These are phyloP conservation scores for Sclerotinia sclerotiorum DNA, from an alignment of 2,329 filamentous ascomycete genomes.

Conservation along the genomic window DNA sequence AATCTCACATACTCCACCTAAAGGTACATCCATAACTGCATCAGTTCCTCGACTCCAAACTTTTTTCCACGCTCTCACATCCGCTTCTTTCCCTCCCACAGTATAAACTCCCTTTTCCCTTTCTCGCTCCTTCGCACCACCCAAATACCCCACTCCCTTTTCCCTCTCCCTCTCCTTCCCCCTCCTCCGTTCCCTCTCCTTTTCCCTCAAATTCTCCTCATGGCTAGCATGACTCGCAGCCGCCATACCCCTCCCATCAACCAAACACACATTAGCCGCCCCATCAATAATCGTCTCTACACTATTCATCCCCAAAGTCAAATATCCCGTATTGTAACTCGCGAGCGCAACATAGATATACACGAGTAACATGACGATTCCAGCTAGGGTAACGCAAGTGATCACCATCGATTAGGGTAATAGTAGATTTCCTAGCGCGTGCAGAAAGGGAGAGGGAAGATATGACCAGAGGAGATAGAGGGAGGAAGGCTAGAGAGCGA, in stretches of 20 bases:
- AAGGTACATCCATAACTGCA: constrained; percentile 93
- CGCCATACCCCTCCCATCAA: constrained; percentile 64
- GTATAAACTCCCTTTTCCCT: constrained; percentile 35
- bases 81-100: constrained; percentile 37
- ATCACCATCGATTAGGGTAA: constrained; percentile 98
- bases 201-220: constrained; percentile 28
- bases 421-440: constrained; percentile 94
- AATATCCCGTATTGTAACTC: constrained; percentile 82
- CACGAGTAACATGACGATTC: constrained; percentile 78
- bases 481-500: constrained; percentile 77
- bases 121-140: constrained; percentile 40
- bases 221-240: constrained; percentile 43
- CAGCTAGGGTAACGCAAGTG: constrained; percentile 88
- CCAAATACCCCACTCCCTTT: constrained; percentile 28
- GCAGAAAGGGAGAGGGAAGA: constrained; percentile 85
- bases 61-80: constrained; percentile 64
- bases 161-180: constrained; percentile 30
- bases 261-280: constrained; percentile 78
- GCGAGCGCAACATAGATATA: constrained; percentile 95
- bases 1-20: constrained; percentile 93
- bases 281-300: constrained; percentile 92
- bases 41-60: constrained; percentile 94
- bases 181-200: constrained; percentile 42
- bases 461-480: constrained; percentile 74
- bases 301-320: constrained; percentile 76